Evolutionary conservation across 176 grass and related monocot species (phyloP), one percentile per base, ranked within the genome.

Genomic region (Alopecurus myosuroides): DNA sequence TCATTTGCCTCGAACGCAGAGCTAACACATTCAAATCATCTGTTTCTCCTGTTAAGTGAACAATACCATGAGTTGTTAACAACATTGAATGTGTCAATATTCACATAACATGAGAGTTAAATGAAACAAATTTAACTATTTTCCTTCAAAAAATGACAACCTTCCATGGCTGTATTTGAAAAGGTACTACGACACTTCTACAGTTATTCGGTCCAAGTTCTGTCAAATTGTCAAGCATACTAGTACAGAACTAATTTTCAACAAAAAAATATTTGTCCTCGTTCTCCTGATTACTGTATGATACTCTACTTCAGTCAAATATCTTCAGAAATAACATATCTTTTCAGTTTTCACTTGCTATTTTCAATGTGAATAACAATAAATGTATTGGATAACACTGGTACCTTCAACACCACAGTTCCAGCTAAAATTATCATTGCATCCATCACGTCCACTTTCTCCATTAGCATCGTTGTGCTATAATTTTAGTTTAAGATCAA

Each of bases 341-440:
- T 85, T 23, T 33, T 52, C 14, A 46, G 13, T 85, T 23, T 33
- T 52, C 14, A 46, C 11, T 76, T 70, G 13, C 46, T 28, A 57
- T 10, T 48, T 85, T 55, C 12, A 20, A 73, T 82, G 17, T 79
- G 35, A 74, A 57, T 53, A 79, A 33, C 29, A 79, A 22, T 49
- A 18, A 12, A 40, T 61, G 17, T 78, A 83, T 50, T 74, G 29
- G 72, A 30, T 87, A 67, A 72, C 85, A 7, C 17, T 79, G 68
- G 55, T 92, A 99, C 97, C 97, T 99, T 99, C 97, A 82, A 88
- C 88, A 88, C 93, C 97, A 92, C 97, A 92, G 71, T 99, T 99
- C 97, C 97, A 99, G 86, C 93, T 99, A 60, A 90, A 89, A 58
- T 99, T 99, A 77, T 96, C 97, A 82, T 91, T 94, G 77, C 93